Conservation (phyloP, 306 rosid genomes). For the Lotus japonicus region DNA sequence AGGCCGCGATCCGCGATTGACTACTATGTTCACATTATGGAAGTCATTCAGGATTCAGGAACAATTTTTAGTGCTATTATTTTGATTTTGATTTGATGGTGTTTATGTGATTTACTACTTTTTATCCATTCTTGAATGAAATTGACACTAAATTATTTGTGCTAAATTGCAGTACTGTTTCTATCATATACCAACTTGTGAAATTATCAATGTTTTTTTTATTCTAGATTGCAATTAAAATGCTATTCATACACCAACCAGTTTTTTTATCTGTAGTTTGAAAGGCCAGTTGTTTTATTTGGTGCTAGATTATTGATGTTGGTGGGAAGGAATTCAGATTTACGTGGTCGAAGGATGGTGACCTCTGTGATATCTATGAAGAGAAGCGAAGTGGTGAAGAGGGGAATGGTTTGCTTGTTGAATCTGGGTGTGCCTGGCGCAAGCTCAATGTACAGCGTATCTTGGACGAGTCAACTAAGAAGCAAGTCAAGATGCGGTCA, state of each 20-base stretch:
- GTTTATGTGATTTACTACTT: no score
- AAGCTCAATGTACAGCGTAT: conserved; percentile 83
- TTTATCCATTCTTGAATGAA: no score
- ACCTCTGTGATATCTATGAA: conserved; percentile 84
- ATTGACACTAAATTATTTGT: no score
- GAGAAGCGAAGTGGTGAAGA: conserved; percentile 72
- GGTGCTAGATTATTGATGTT: conserved; percentile 76
- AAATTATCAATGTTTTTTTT: not conserved
- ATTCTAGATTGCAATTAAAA: not conserved
- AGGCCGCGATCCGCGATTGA: no score
- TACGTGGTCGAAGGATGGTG: conserved; percentile 88
- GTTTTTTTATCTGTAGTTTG: conserved; percentile 19
- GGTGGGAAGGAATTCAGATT: conserved; percentile 88
- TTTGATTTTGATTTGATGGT: no score
- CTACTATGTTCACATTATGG: conserved; percentile 1
- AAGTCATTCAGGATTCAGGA: not conserved
- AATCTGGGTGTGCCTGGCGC: conserved; percentile 95
- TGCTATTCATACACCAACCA: not conserved
- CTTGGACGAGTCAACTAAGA: conserved; percentile 77
- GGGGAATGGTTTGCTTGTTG: conserved; percentile 75
- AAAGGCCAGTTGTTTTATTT: conserved; percentile 17
- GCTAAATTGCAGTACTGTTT: not conserved
- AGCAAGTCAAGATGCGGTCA: conserved; percentile 76
- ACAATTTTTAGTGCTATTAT: no score
- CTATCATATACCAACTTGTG: not conserved